phyloP scores from a whole-genome alignment of 2,329 filamentous ascomycete genomes.

The Diaporthe citriasiana region DNA sequence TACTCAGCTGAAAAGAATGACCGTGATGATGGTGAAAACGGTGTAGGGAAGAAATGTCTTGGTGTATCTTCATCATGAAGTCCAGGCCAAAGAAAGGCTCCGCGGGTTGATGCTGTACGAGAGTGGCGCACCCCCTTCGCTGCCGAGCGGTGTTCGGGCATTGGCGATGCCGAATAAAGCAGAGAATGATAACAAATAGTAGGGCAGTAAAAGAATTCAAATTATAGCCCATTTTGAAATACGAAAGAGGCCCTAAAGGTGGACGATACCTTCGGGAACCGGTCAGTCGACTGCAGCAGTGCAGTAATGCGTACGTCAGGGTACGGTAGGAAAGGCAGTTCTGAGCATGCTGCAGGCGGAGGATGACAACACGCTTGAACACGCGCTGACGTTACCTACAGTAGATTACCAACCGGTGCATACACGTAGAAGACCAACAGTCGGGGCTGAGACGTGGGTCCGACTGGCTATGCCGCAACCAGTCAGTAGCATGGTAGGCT shows the following conservation, averaged over 20 bases:
- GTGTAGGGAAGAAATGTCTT: not conserved
- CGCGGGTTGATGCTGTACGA: not conserved
- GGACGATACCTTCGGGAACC: not conserved
- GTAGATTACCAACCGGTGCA: no score
- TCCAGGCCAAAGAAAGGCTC: conserved; percentile 10
- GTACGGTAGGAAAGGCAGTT: not conserved
- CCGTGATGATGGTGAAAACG: not conserved
- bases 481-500: no score
- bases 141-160: not conserved
- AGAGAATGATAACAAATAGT: not conserved
- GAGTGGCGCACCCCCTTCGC: not conserved
- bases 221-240: not conserved
- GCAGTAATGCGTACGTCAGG: not conserved
- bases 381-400: no score
- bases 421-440: no score
- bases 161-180: not conserved
- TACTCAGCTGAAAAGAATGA: not conserved
- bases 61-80: not conserved
- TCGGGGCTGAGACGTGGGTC: no score
- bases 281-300: not conserved
- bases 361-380: not conserved
- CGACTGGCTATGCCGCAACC: no score
- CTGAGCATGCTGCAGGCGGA: not conserved
- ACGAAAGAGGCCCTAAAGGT: not conserved
- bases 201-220: not conserved